Conservation (phyloP, 1,139 yeast genomes). For the Citeromyces siamensis region DNA sequence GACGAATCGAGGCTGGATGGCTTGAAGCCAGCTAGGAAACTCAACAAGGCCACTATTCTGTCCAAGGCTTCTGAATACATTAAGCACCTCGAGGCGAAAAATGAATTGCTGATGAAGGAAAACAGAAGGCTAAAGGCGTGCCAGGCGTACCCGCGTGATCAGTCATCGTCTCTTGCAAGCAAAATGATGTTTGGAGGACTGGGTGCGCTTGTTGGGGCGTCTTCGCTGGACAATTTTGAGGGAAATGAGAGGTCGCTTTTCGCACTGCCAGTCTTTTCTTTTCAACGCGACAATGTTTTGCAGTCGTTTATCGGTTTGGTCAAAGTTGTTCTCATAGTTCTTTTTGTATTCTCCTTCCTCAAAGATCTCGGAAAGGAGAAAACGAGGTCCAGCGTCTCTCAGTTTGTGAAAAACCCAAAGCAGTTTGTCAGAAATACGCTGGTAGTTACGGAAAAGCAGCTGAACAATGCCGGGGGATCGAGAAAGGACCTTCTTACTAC, state of each 20-base stretch:
- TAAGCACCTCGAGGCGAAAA: slow-evolving; percentile 65
- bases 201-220: slow-evolving; percentile 16
- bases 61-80: slow-evolving; percentile 89
- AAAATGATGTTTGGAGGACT: slow-evolving; percentile 19
- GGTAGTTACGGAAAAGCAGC: background rate
- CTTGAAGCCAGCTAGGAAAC: slow-evolving; percentile 72
- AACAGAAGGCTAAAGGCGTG: slow-evolving; percentile 3
- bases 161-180: slow-evolving; percentile 10
- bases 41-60: slow-evolving; percentile 82
- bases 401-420: background rate
- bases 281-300: background rate
- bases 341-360: background rate
- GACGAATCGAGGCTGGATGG: slow-evolving; percentile 56
- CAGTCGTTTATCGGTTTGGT: background rate
- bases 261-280: background rate
- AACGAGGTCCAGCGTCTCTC: background rate
- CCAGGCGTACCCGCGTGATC: slow-evolving; percentile 2
- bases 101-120: slow-evolving; percentile 42
- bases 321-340: background rate
- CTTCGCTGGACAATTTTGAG: background rate
- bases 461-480: background rate
- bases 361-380: background rate
- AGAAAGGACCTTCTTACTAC: background rate
- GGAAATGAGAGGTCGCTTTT: background rate
- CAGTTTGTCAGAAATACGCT: background rate